Conservation (phyloP, 495 filamentous ascomycete genomes). For the Pseudomonodictys pantanalensis region DNA sequence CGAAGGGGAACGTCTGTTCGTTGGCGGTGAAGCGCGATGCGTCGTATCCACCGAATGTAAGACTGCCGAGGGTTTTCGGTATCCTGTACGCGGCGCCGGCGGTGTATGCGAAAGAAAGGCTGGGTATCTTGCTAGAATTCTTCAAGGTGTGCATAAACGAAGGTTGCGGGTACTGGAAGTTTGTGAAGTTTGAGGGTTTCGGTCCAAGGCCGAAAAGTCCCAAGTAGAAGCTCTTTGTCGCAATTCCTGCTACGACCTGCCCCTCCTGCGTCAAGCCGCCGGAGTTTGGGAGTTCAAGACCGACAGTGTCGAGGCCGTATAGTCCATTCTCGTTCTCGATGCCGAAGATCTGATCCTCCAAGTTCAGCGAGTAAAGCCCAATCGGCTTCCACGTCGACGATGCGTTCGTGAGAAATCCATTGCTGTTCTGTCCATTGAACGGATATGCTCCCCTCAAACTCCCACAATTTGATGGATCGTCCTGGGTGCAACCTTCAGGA, state of each 20-base stretch:
- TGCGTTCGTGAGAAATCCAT: constrained; percentile 10
- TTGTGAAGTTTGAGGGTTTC: constrained; percentile 24
- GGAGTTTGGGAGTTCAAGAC: constrained; percentile 3
- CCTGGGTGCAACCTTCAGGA: constrained; percentile 8
- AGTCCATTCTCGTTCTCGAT: constrained; percentile 15
- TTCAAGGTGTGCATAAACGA: constrained; percentile 12
- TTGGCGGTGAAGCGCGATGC: constrained; percentile 47
- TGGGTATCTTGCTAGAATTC: constrained; percentile 42
- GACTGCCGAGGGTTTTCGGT: constrained; percentile 48
- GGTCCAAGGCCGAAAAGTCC: constrained; percentile 19
- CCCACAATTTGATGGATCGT: constrained; percentile 14
- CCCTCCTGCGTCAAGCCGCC: constrained; percentile 3
- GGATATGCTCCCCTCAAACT: constrained; percentile 11
- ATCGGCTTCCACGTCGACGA: constrained; percentile 19
- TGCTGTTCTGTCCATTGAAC: neutral
- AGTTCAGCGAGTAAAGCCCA: constrained; percentile 4
- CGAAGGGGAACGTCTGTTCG: constrained; percentile 47
- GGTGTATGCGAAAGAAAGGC: constrained; percentile 55
- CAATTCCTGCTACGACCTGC: constrained; percentile 19
- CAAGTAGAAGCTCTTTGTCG: constrained; percentile 17
- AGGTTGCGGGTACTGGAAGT: constrained; percentile 20
- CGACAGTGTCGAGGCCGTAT: constrained; percentile 24
- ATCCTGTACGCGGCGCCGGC: constrained; percentile 53
- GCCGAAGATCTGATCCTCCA: constrained; percentile 7
- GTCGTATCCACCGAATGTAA: constrained; percentile 58